These are phyloP conservation scores for Cladosporium sp. DNA, from an alignment of 2,329 filamentous ascomycete genomes.

Conservation along the genomic window DNA sequence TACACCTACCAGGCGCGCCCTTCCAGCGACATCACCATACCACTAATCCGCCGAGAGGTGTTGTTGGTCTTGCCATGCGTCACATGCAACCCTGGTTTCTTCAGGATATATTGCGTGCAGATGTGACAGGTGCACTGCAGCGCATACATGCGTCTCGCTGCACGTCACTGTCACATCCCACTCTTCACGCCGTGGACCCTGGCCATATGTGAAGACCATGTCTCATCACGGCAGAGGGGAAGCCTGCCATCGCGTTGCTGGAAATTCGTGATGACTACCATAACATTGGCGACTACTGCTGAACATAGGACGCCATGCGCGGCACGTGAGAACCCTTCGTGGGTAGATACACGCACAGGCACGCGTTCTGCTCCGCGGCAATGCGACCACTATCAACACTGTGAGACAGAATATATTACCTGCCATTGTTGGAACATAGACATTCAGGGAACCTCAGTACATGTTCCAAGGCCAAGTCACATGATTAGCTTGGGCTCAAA, in stretches of 20 bases:
- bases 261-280: neutral
- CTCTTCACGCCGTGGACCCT: slow-evolving; percentile 10
- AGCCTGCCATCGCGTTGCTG: neutral
- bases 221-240: neutral
- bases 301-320: neutral
- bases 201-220: neutral
- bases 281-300: neutral
- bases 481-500: neutral
- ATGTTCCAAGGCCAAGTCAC: neutral
- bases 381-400: neutral
- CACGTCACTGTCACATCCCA: slow-evolving; percentile 6
- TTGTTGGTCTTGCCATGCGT: neutral
- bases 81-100: neutral
- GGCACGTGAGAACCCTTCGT: neutral
- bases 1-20: neutral
- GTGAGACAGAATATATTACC: neutral
- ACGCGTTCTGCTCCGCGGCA: neutral
- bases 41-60: neutral
- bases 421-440: neutral
- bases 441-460: neutral
- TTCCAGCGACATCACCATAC: neutral
- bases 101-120: slow-evolving; percentile 4
- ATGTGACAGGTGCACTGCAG: slow-evolving; percentile 1
- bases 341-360: neutral
- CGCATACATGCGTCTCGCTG: slow-evolving; percentile 2